These are phyloP conservation scores for Magnolia sinica DNA, from an alignment of 164 flowering plant species.

Conservation along the genomic window DNA sequence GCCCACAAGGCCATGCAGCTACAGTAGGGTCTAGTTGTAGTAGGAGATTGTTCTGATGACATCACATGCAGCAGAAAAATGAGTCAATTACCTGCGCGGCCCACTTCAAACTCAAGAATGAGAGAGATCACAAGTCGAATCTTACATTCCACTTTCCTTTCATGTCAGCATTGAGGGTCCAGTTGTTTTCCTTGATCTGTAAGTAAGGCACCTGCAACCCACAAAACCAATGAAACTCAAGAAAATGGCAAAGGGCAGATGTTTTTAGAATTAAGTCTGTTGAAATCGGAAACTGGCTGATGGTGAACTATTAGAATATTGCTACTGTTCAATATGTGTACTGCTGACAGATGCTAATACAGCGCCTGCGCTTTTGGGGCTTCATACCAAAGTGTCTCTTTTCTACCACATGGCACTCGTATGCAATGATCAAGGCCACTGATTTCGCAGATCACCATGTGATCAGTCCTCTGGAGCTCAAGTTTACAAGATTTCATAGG, in stretches of 20 bases:
- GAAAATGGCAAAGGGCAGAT: not conserved
- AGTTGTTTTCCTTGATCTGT: constrained; percentile 89
- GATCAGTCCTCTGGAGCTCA: no score
- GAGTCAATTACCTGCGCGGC: not conserved
- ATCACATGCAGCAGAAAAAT: not conserved
- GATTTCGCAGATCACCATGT: no score
- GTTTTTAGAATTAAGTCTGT: no score
- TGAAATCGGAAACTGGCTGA: not conserved
- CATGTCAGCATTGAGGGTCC: constrained; percentile 74
- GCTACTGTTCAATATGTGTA: not conserved
- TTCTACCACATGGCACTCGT: not conserved
- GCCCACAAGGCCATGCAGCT: no score
- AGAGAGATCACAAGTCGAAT: constrained; percentile 52
- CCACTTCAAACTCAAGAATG: not conserved
- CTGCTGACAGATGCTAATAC: not conserved
- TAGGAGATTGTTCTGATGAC: not conserved
- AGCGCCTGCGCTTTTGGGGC: no score
- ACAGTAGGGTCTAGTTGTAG: not conserved
- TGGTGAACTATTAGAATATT: not conserved
- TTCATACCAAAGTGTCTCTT: not conserved
- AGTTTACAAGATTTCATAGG: no score
- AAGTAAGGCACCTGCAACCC: constrained; percentile 69
- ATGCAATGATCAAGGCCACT: not conserved
- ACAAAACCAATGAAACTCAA: not conserved
- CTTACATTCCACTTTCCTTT: constrained; percentile 88